Conservation (phyloP, 169 alveolate species). For the Babesia divergens region DNA sequence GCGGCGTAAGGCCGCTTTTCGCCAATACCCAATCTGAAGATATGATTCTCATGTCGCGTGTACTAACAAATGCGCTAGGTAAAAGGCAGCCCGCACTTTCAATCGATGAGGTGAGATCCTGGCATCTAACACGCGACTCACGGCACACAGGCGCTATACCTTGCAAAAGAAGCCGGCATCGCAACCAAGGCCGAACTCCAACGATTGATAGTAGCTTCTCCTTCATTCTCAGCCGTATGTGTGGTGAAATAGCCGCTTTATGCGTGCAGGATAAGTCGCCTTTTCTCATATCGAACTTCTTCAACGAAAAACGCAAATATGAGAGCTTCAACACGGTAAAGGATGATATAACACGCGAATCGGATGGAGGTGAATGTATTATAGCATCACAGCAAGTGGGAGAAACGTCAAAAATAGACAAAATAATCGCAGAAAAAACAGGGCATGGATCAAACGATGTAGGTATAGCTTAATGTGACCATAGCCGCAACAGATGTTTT, state of each 20-base stretch:
- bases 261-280: constrained; percentile 71
- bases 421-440: constrained; percentile 32
- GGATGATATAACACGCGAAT: constrained; percentile 3
- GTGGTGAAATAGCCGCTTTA: neutral
- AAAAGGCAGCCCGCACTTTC: constrained; percentile 6
- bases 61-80: neutral
- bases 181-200: constrained; percentile 77
- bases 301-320: constrained; percentile 34
- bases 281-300: constrained; percentile 72
- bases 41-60: constrained; percentile 3
- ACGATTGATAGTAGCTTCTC: constrained; percentile 73
- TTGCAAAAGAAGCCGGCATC: constrained; percentile 83
- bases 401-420: constrained; percentile 35
- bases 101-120: constrained; percentile 36
- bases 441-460: constrained; percentile 33
- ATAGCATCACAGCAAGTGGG: constrained; percentile 16
- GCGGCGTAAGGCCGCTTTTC: no score
- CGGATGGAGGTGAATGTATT: constrained; percentile 4
- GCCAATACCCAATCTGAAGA: no score
- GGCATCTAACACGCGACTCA: neutral
- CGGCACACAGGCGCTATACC: constrained; percentile 74
- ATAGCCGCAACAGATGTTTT: constrained; percentile 54
- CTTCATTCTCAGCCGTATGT: constrained; percentile 79
- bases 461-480: neutral
- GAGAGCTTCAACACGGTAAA: constrained; percentile 35